These are phyloP conservation scores for Suillus placidus DNA, from an alignment of 768 basidiomycete genomes.

Conservation along the genomic window DNA sequence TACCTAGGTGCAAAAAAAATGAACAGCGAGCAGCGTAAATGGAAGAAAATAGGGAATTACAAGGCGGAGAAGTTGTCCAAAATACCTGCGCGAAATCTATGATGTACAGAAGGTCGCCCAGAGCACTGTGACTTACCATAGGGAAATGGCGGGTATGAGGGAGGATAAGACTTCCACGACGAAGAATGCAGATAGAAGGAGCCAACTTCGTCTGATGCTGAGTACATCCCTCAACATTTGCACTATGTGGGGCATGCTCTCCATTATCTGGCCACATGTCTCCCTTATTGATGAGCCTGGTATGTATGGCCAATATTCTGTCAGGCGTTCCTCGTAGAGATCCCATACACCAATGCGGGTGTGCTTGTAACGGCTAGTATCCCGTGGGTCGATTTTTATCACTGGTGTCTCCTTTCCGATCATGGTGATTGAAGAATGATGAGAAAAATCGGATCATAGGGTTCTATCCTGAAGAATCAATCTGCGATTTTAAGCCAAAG, in stretches of 20 bases:
- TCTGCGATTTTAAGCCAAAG: no score
- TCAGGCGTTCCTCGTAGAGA: slow-evolving; percentile 61
- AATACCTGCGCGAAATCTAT: no score
- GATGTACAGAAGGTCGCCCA: not conserved
- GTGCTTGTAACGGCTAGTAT: not conserved
- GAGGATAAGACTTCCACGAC: slow-evolving; percentile 45
- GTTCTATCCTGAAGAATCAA: no score
- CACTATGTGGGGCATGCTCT: slow-evolving; percentile 62
- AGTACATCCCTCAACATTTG: slow-evolving; percentile 64
- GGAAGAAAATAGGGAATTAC: no score
- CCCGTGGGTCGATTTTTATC: not conserved
- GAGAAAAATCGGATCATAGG: no score
- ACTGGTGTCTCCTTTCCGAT: no score
- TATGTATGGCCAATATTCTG: slow-evolving; percentile 37
- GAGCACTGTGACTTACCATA: slow-evolving; percentile 50
- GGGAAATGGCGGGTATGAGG: slow-evolving; percentile 60
- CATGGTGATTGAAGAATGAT: no score
- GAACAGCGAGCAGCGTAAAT: no score
- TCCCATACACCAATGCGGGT: slow-evolving; percentile 69
- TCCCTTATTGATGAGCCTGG: slow-evolving; percentile 49
- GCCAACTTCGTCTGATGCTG: slow-evolving; percentile 52
- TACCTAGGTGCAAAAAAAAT: no score
- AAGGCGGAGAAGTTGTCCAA: no score
- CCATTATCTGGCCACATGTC: slow-evolving; percentile 46
- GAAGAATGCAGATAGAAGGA: slow-evolving; percentile 52